These are phyloP conservation scores for Trichocomaceae sp. DNA, from an alignment of 2,329 filamentous ascomycete species.

Conservation along the genomic window DNA sequence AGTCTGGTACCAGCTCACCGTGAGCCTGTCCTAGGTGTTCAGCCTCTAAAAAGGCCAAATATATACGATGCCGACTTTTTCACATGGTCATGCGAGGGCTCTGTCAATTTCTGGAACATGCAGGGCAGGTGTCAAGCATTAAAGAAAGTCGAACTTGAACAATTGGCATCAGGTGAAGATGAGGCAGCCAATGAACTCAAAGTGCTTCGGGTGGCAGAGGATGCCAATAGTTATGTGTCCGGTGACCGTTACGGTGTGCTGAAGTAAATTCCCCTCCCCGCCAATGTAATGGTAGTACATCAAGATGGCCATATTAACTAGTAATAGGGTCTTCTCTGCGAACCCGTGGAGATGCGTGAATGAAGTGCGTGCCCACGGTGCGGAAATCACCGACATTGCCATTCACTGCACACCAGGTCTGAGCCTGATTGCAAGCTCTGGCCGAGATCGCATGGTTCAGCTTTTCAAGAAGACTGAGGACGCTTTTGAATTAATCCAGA, in stretches of 20 bases:
- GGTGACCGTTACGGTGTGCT: constrained; percentile 85
- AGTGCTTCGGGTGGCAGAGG: constrained; percentile 52
- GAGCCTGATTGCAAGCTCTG: constrained; percentile 71
- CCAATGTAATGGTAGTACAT: background rate
- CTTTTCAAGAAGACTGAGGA: constrained; percentile 62
- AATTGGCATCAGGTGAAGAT: constrained; percentile 40
- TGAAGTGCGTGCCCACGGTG: constrained; percentile 77
- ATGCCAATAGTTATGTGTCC: constrained; percentile 63
- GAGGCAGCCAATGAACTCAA: constrained; percentile 52
- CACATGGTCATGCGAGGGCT: constrained; percentile 80
- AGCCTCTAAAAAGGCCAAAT: constrained; percentile 56
- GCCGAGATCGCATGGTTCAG: constrained; percentile 86
- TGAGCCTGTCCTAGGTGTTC: constrained; percentile 63
- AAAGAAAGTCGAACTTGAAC: constrained; percentile 64
- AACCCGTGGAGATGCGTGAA: constrained; percentile 56
- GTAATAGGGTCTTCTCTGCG: constrained; percentile 31
- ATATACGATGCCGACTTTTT: constrained; percentile 65
- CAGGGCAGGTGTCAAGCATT: constrained; percentile 62
- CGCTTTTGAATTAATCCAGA: constrained; percentile 74
- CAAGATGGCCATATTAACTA: constrained; percentile 16
- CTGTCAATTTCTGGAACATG: constrained; percentile 73
- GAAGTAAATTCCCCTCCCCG: constrained; percentile 33
- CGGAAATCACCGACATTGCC: constrained; percentile 75
- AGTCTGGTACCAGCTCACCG: constrained; percentile 50
- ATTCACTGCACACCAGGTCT: constrained; percentile 58